A percentile compares a stretch with the other conserved stretches of the same genome.
phyloP scores from a whole-genome alignment of 2,329 filamentous ascomycete species.

The Basipetospora chlamydospora region DNA sequence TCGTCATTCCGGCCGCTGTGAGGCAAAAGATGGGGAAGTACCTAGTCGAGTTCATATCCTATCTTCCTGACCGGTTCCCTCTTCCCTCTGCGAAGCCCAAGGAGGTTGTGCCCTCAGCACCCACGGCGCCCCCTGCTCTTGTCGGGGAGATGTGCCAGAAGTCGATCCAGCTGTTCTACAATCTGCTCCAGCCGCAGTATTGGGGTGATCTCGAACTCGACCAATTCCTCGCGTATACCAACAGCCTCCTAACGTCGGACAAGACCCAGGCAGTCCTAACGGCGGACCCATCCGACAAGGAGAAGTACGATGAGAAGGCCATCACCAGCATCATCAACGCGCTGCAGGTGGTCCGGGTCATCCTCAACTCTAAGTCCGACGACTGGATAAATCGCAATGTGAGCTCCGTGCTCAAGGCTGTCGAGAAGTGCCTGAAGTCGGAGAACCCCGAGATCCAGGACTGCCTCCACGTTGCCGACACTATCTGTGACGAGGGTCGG shows the following conservation, averaged over 20 bases:
- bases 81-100: constrained; percentile 56
- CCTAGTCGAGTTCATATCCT: constrained; percentile 86
- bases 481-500: constrained; percentile 53
- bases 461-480: constrained; percentile 64
- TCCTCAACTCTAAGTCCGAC: constrained; percentile 74
- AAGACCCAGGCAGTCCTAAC: constrained; percentile 49
- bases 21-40: constrained; percentile 84
- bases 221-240: constrained; percentile 66
- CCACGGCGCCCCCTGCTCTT: constrained; percentile 26
- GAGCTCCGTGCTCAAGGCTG: constrained; percentile 63
- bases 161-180: constrained; percentile 65
- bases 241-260: constrained; percentile 70
- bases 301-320: constrained; percentile 71
- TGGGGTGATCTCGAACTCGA: constrained; percentile 91
- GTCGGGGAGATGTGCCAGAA: constrained; percentile 74
- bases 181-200: constrained; percentile 71
- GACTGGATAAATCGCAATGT: constrained; percentile 81
- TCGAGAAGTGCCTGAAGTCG: constrained; percentile 78
- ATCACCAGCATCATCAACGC: constrained; percentile 84
- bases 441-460: constrained; percentile 91
- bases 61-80: constrained; percentile 71
- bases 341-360: constrained; percentile 77
- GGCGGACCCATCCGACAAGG: constrained; percentile 46
- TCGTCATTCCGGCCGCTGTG: constrained; percentile 49
- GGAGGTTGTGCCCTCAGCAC: constrained; percentile 23